phyloP scores from a whole-genome alignment of 2,329 filamentous ascomycete genomes.

The Alternaria brassicicola region DNA sequence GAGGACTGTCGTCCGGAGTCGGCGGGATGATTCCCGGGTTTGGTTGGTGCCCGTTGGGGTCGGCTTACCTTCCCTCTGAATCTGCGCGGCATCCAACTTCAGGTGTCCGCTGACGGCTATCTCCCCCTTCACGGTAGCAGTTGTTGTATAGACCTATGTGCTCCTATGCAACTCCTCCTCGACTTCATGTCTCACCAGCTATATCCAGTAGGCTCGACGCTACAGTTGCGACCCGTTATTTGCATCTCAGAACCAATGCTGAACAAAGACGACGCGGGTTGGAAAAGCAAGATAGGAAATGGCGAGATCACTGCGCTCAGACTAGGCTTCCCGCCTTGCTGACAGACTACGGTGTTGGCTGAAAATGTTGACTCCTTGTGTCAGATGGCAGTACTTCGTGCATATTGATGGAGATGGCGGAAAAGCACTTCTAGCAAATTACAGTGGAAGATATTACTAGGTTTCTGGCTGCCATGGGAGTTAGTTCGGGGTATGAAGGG shows the following conservation, averaged over 20 bases:
- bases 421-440: too few species aligned
- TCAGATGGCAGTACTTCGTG: too few species aligned
- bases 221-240: background rate
- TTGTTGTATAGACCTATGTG: background rate
- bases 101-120: background rate
- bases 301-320: background rate
- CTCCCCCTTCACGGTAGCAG: background rate
- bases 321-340: background rate
- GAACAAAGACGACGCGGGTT: background rate
- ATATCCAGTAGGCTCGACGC: background rate
- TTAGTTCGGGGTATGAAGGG: too few species aligned
- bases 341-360: too few species aligned
- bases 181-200: background rate
- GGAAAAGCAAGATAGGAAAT: background rate
- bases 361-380: too few species aligned
- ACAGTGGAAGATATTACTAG: too few species aligned
- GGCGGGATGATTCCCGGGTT: slow-evolving; percentile 6
- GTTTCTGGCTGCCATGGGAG: too few species aligned
- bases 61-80: slow-evolving; percentile 22
- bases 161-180: background rate
- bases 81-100: background rate
- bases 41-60: slow-evolving; percentile 6
- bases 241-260: background rate
- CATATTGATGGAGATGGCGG: too few species aligned
- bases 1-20: slow-evolving; percentile 28